Evolutionary conservation across 805 yeast genomes (phyloP), one percentile per base, ranked within the genome.

Genomic region (Teunomyces funiuensis): DNA sequence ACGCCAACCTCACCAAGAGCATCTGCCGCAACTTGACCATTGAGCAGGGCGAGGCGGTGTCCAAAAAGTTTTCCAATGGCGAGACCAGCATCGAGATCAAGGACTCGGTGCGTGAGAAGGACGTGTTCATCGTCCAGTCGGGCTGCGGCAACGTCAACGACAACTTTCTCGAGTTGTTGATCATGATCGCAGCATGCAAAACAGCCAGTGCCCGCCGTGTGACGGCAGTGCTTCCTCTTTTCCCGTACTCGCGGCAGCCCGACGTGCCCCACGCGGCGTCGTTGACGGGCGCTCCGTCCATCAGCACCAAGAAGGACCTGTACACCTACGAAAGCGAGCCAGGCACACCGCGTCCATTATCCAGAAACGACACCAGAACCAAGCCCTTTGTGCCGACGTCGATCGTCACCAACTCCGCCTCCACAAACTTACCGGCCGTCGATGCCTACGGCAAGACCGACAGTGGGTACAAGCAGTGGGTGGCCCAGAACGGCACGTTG

Each of bases 201-300:
- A 83, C 88, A 36, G 95, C 97, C 2, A 82, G 91, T 44, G 96
- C 97, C 10, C 79, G 79, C 43, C 74, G 91, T 43, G 95, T 89
- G 33, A 88, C 96, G 2, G 96, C 91, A 0, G 96, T 89, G 22
- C 71, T 87, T 62, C 99, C 99, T 3, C 73, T 89, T 46, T 93
- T 93, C 64, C 97, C 98, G 19, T 93, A 93, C 60, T 86, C 96
- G 2, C 77, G 99, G 57, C 99, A 93, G 64, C 95, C 97, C 3
- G 98, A 91, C 63, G 80, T 88, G 27, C 96, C 96, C 23, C 85
- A 85, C 56, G 80, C 86, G 43, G 68, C 69, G 4, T 52, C 57
- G 36, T 76, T 77, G 56, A 76, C 79, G 27, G 93, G 95, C 9
- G 87, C 90, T 1, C 95, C 95, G 6, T 66, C 62, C 14, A 45